Conservation (phyloP, 495 filamentous ascomycete genomes). For the Parachaetomium inaequale region DNA sequence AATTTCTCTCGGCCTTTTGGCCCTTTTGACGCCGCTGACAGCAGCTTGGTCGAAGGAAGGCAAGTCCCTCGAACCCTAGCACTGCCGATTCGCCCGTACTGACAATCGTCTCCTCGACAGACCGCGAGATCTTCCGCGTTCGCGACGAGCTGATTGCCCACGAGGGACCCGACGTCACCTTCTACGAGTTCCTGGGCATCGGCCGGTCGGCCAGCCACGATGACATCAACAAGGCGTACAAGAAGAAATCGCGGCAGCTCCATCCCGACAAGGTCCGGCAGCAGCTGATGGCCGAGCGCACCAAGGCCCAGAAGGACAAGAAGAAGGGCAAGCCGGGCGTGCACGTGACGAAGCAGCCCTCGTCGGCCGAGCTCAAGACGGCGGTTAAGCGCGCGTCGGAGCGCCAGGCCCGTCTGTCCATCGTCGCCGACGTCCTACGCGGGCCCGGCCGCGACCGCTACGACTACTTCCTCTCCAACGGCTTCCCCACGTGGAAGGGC, state of each 20-base stretch:
- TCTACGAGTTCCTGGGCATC: conserved; percentile 91
- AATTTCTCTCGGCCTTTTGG: conserved; percentile 53
- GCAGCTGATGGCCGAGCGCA: conserved; percentile 67
- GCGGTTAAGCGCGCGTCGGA: conserved; percentile 72
- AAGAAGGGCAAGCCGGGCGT: conserved; percentile 58
- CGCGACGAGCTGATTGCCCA: conserved; percentile 73
- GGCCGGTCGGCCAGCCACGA: conserved; percentile 69
- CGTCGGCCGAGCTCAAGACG: conserved; percentile 66
- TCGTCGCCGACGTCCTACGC: conserved; percentile 79
- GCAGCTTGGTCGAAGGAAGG: conserved; percentile 85
- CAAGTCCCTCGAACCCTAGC: conserved; percentile 35
- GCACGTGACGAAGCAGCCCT: conserved; percentile 66
- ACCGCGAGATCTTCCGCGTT: conserved; percentile 95
- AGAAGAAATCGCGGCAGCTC: conserved; percentile 72
- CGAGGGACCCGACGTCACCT: conserved; percentile 80
- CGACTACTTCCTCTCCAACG: conserved; percentile 90
- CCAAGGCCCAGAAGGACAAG: conserved; percentile 53
- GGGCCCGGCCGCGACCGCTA: conserved; percentile 80
- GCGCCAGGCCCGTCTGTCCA: conserved; percentile 74
- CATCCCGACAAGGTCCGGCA: conserved; percentile 96
- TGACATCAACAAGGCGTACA: conserved; percentile 89
- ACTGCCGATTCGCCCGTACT: background rate
- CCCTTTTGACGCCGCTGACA: conserved; percentile 56
- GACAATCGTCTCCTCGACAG: conserved; percentile 43
- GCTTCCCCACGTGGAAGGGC: conserved; percentile 93